Evolutionary conservation across 73 alveolate species (phyloP), one percentile per base, ranked within the genome.

Genomic region (Tetrahymena borealis): DNA sequence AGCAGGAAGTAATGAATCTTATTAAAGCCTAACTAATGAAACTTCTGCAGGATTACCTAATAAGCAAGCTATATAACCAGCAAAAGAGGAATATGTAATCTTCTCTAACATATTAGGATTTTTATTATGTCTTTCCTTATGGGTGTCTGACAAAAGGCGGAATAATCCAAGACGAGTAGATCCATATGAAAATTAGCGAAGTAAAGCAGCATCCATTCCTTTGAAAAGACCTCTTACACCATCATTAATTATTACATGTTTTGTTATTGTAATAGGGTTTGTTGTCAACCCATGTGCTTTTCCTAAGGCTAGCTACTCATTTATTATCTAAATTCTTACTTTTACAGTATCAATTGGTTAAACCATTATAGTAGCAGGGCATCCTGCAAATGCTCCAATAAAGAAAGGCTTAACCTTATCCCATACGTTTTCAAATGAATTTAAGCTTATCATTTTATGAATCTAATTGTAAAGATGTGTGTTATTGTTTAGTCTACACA

Each of bases 31-130:
- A 9, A 97, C 96, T 78, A 97, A 60, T 7, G 97, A 96, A 36
- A 97, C 90, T 93, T 97, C 99, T 16, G 98, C 94, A 20, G 99
- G 99, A 41, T 96, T 97, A 13, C 99, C 99, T 31, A 97, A 94
- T 18, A 94, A 40, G 13, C 99, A 96, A 7, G 99, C 99, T 33
- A 95, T 78, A 42, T 96, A 97, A 11, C 99, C 99, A 11, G 99
- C 97, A 35, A 91, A 38, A 31, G 96, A 39, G 0, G 99, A 97
- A 31, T 96, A 94, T 32, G 35, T 77, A 40, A 94, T 90, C 78
- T 96, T 97, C 91, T 95, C 94, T 24, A 91, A 91, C 90, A 95
- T 78, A 11, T 95, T 92, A 38, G 94, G 85, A 91, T 91, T 93
- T 20, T 91, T 16, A 16, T 95, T 91, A 16, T 92, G n/a, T 60